phyloP scores from a whole-genome alignment of 2,329 filamentous ascomycete species.

The Penicillium sp. region DNA sequence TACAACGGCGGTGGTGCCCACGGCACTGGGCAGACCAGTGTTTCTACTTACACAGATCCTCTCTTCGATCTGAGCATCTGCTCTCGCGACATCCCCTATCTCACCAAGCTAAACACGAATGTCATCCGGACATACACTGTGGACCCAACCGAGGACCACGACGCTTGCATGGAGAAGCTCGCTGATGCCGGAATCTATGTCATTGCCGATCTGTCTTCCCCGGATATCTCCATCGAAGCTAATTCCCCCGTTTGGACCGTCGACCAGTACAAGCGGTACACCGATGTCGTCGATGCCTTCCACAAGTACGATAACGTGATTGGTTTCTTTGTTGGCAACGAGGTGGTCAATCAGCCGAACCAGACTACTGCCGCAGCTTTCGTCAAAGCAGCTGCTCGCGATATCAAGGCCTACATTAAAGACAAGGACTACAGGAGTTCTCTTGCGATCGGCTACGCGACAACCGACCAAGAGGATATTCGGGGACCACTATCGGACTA shows the following conservation, averaged over 20 bases:
- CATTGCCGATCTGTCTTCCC: slow-evolving; percentile 83
- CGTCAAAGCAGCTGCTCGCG: slow-evolving; percentile 95
- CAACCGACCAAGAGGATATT: slow-evolving; percentile 84
- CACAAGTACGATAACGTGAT: slow-evolving; percentile 83
- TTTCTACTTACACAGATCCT: slow-evolving; percentile 68
- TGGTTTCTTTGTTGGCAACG: slow-evolving; percentile 98
- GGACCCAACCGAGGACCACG: slow-evolving; percentile 73
- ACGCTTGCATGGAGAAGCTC: slow-evolving; percentile 77
- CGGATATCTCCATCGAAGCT: slow-evolving; percentile 72
- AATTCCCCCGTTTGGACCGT: slow-evolving; percentile 69
- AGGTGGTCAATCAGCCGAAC: slow-evolving; percentile 83
- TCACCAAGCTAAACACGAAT: slow-evolving; percentile 79
- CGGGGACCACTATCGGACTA: slow-evolving; percentile 80
- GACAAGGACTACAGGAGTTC: slow-evolving; percentile 63
- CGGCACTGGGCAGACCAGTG: slow-evolving; percentile 52
- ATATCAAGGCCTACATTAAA: slow-evolving; percentile 93
- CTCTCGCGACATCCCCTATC: slow-evolving; percentile 78
- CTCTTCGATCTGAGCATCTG: slow-evolving; percentile 59
- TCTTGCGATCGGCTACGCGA: slow-evolving; percentile 91
- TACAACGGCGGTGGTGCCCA: slow-evolving; percentile 45
- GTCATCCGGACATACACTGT: slow-evolving; percentile 93
- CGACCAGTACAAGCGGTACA: slow-evolving; percentile 75
- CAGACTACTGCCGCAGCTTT: slow-evolving; percentile 89
- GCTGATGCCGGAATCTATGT: slow-evolving; percentile 89
- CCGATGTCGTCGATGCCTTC: slow-evolving; percentile 74